These are phyloP conservation scores for Kregervanrija pseudodelftensis DNA, from an alignment of 805 yeast species.

Conservation along the genomic window DNA sequence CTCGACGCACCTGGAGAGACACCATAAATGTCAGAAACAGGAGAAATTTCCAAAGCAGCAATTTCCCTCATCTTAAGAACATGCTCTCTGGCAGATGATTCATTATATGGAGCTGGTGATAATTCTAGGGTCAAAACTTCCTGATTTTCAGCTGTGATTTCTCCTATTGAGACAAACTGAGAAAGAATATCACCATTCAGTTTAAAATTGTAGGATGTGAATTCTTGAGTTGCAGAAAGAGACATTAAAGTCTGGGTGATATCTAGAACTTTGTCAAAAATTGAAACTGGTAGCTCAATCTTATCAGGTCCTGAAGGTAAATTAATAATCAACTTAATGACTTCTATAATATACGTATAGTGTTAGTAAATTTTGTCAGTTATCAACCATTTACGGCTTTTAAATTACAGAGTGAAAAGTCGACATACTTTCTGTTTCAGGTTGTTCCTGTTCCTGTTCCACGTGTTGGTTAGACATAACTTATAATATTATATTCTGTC, in stretches of 20 bases:
- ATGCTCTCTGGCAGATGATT: constrained; percentile 55
- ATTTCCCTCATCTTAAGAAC: constrained; percentile 55
- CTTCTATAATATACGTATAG: constrained; percentile 1
- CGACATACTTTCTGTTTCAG: constrained; percentile 10
- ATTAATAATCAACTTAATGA: constrained; percentile 18
- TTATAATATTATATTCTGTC: too few species aligned
- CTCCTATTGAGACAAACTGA: constrained; percentile 18
- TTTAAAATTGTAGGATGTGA: constrained; percentile 51
- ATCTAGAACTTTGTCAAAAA: constrained; percentile 45
- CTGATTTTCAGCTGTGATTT: constrained; percentile 25
- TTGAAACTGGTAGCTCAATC: constrained; percentile 20
- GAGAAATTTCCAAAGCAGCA: constrained; percentile 42
- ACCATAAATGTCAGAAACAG: constrained; percentile 34
- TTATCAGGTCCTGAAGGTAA: constrained; percentile 22
- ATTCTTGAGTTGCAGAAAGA: constrained; percentile 49
- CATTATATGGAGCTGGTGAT: constrained; percentile 52
- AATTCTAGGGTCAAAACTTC: constrained; percentile 36
- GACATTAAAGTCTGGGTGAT: constrained; percentile 51
- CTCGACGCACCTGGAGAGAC: constrained; percentile 45
- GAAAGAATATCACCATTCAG: constrained; percentile 29
- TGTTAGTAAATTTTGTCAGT: neutral
- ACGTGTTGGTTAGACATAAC: neutral
- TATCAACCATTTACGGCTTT: too few species aligned
- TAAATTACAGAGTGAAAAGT: neutral
- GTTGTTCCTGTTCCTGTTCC: constrained; percentile 9